Conservation (phyloP, 257 asterid genomes). For the Vinca minor region DNA sequence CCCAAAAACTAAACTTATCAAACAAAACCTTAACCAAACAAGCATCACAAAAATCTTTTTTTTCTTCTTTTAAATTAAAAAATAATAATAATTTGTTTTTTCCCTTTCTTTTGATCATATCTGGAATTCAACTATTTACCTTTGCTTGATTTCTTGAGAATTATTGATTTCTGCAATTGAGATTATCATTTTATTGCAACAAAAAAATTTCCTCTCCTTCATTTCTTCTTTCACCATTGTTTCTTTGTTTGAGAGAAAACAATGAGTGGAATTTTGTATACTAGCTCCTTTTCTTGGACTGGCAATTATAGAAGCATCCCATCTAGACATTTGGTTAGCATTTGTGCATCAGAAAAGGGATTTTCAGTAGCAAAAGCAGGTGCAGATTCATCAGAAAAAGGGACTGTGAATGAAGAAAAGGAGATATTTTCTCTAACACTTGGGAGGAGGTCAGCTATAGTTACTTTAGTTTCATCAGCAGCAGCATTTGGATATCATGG, state of each 20-base stretch:
- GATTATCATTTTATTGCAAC: not conserved
- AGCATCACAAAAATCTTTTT: too few relatives aligned
- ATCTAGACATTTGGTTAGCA: conserved; percentile 18
- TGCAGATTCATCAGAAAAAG: conserved; percentile 23
- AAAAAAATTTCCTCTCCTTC: conserved; percentile 13
- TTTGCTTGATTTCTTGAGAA: not conserved
- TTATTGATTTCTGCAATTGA: not conserved
- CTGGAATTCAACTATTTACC: not conserved
- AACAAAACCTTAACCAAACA: not conserved
- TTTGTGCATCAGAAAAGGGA: conserved; percentile 24
- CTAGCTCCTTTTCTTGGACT: conserved; percentile 40
- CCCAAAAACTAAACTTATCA: not conserved
- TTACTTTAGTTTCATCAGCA: conserved; percentile 51
- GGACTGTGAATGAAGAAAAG: conserved; percentile 14
- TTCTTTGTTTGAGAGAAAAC: conserved; percentile 24
- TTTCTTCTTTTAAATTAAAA: too few relatives aligned
- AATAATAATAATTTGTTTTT: too few relatives aligned
- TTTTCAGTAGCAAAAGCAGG: conserved; percentile 30
- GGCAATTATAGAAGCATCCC: conserved; percentile 25
- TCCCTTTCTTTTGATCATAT: too few relatives aligned
- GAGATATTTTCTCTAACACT: conserved; percentile 15
- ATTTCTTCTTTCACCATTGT: conserved; percentile 2
- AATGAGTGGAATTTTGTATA: conserved; percentile 43
- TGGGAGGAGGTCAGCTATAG: conserved; percentile 48
- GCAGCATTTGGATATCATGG: conserved; percentile 47